Percentiles rank a stretch among this genome's conserved stretches.
Evolutionary conservation across 2,329 filamentous ascomycete species (phyloP).

Genomic region (Ophiocordyceps polyrhachis-furcata): DNA sequence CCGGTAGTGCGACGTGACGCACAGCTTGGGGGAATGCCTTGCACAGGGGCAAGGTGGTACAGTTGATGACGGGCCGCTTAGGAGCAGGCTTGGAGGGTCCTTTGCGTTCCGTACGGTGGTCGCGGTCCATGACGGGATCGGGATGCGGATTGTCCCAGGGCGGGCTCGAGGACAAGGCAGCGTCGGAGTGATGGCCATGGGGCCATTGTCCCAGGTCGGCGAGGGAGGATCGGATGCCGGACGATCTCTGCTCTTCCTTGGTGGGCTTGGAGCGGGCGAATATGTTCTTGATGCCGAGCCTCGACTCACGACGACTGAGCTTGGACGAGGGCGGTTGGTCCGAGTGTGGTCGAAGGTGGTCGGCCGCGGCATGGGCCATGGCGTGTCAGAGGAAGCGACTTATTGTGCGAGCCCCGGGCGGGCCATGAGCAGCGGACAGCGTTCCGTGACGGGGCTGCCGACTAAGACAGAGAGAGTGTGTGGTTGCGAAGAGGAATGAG

Average conservation of each 20-base stretch:
- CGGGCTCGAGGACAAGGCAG: conserved; percentile 9
- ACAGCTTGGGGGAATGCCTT: conserved; percentile 74
- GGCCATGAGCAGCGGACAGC: not conserved
- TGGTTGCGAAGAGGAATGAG: not conserved
- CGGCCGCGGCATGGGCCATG: not conserved
- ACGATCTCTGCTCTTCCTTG: conserved; percentile 15
- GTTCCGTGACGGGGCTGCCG: not conserved
- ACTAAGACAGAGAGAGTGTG: not conserved
- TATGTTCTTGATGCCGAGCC: conserved; percentile 29
- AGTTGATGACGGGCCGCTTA: conserved; percentile 20
- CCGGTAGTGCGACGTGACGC: conserved; percentile 52
- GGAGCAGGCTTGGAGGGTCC: conserved; percentile 2
- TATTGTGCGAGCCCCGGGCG: not conserved
- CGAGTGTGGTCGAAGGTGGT: not conserved
- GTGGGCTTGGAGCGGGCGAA: conserved; percentile 26
- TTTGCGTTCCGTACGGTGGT: conserved; percentile 3
- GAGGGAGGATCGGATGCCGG: conserved; percentile 25
- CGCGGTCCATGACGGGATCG: conserved; percentile 3
- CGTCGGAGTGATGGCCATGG: conserved; percentile 10
- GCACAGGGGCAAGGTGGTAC: conserved; percentile 61
- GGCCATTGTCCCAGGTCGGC: conserved; percentile 26
- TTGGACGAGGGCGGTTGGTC: conserved; percentile 8
- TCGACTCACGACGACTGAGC: conserved; percentile 29
- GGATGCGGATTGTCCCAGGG: conserved; percentile 15
- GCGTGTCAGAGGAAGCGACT: not conserved